A percentile compares a stretch with the other conserved stretches of the same genome.
Evolutionary conservation across 257 asterid species (phyloP).

Genomic region (Scutellaria minor): DNA sequence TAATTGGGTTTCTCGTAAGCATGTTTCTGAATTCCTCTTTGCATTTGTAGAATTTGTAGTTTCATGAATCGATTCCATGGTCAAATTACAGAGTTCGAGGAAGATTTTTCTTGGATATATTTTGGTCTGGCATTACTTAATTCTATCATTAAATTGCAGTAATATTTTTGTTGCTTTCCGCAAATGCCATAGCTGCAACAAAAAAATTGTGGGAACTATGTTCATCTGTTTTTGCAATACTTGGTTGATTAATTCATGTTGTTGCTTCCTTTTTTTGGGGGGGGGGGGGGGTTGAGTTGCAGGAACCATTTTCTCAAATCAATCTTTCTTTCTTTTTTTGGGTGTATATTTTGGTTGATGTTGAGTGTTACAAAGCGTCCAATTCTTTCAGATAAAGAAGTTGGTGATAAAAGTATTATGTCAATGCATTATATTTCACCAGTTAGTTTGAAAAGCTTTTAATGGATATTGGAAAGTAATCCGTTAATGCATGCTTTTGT

Average conservation of each 20-base stretch:
- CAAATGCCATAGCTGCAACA: background rate
- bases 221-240: background rate
- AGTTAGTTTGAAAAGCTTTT: background rate
- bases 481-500: slow-evolving; percentile 15
- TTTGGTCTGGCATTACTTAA: too few relatives aligned
- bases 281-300: too few relatives aligned
- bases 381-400: slow-evolving; percentile 12
- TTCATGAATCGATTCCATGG: slow-evolving; percentile 22
- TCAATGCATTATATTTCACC: background rate
- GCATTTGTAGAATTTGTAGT: slow-evolving; percentile 19
- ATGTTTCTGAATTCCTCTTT: slow-evolving; percentile 20
- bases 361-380: slow-evolving; percentile 4
- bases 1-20: slow-evolving; percentile 29
- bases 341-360: background rate
- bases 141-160: too few relatives aligned
- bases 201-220: slow-evolving; percentile 9
- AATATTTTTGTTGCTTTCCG: too few relatives aligned
- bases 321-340: background rate
- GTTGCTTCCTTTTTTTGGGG: background rate
- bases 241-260: slow-evolving; percentile 13
- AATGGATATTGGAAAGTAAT: slow-evolving; percentile 22
- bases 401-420: background rate
- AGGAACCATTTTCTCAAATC: background rate
- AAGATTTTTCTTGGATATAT: slow-evolving; percentile 42
- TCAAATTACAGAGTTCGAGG: slow-evolving; percentile 37